Base-by-base conservation (phyloP, 164 flowering plant genomes). In the Liriodendron chinense region DNA sequence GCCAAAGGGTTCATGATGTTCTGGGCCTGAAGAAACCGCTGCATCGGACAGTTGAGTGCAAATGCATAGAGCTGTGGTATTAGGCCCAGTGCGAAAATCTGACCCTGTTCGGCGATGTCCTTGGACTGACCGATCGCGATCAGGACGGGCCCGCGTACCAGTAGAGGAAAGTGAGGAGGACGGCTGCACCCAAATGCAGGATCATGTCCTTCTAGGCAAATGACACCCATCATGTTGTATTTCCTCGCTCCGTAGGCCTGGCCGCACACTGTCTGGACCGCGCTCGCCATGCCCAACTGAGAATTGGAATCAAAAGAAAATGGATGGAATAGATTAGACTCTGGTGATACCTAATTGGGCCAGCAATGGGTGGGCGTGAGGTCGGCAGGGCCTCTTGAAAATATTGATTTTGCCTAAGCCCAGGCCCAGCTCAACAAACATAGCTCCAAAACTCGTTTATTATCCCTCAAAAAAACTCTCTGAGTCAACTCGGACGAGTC, bases 201-300 rank as follows among this genome's bases (percentile, higher is more conserved):
- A 92, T 34, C 1, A 92, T 85, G 48, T 93, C 92, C 77, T 92
- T 86, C 74, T 90, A n/a, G 97, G 84, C 88, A 89, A 10, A 90
- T 86, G 47, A 92, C 79, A 2, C 97, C 94, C 82, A 92, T 78
- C 48, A 86, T 70, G 20, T 83, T 48, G 67, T 83, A 85, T 43
- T 85, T 82, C 68, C 77, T 85, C 12, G 94, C 94, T 5, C 97
- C 97, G 65, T 86, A 89, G 14, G 97, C 97, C 78, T 92, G 93
- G 3, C 92, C 94, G 68, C 96, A 90, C 0, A 92, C 88, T 0
- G 96, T 92, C 68, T 92, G 94, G 56, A 90, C 94, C 1, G 97
- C 97, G 75, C 94, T 92, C 0, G 97, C 92, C 97, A 92, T 92
- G 1, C 97, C 97, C 84, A 92, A 83, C 97, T 92, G 83, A 26